A percentile compares a stretch with the other conserved stretches of the same genome.
Conservation (phyloP, 106 monocot species). For the Dendrobium catenatum region DNA sequence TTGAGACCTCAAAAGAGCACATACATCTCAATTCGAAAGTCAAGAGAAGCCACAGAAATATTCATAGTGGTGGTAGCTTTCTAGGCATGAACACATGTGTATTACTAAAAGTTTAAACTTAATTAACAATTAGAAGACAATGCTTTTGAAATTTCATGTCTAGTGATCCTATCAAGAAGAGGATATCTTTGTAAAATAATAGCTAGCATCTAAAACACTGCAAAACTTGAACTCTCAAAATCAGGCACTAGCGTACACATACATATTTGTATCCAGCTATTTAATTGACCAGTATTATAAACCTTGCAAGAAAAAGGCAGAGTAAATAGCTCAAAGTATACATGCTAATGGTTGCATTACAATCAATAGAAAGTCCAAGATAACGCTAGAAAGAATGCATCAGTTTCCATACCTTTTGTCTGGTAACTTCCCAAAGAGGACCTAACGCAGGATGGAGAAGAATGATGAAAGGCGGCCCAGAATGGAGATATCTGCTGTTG, state of each 20-base stretch:
- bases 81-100: not conserved
- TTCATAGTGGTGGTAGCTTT: no score
- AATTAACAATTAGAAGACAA: not conserved
- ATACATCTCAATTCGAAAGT: no score
- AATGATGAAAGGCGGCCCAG: constrained; percentile 83
- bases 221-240: not conserved
- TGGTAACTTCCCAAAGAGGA: constrained; percentile 85
- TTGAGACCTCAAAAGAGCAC: no score
- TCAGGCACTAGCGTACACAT: not conserved
- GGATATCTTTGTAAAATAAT: not conserved
- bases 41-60: no score
- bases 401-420: constrained; percentile 70
- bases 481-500: constrained; percentile 64
- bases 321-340: not conserved
- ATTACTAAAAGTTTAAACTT: not conserved
- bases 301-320: not conserved
- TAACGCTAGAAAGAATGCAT: not conserved
- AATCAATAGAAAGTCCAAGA: not conserved
- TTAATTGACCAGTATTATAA: not conserved
- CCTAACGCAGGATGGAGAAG: constrained; percentile 96
- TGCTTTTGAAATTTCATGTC: not conserved
- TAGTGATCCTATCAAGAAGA: not conserved
- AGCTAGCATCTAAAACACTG: not conserved
- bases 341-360: not conserved
- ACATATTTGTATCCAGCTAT: not conserved